These are phyloP conservation scores for Plasmodium berghei DNA, from an alignment of 169 alveolate genomes.

Conservation along the genomic window DNA sequence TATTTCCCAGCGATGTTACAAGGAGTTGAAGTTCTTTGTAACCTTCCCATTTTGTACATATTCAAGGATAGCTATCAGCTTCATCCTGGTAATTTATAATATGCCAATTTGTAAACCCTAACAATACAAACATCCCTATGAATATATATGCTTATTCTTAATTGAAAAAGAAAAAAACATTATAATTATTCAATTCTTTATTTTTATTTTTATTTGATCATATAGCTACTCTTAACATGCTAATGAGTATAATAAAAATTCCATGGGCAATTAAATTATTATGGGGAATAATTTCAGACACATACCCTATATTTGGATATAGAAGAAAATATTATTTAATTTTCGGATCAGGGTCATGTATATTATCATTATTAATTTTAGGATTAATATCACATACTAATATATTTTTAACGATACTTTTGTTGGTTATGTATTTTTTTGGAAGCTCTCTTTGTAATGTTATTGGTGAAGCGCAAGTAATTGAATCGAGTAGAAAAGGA, in stretches of 20 bases:
- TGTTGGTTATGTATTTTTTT: conserved; percentile 81
- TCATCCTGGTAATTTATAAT: conserved; percentile 80
- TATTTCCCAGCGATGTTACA: conserved; percentile 84
- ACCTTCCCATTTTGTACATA: conserved; percentile 87
- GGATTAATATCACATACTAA: conserved; percentile 75
- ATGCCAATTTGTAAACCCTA: too few relatives aligned
- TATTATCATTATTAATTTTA: conserved; percentile 74
- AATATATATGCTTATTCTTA: background rate
- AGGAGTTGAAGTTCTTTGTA: conserved; percentile 90
- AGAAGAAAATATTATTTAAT: conserved; percentile 89
- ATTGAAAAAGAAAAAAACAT: background rate
- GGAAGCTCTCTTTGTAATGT: conserved; percentile 89
- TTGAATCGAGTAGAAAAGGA: conserved; percentile 86
- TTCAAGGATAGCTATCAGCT: conserved; percentile 89
- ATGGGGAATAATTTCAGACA: conserved; percentile 90
- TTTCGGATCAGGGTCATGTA: conserved; percentile 84
- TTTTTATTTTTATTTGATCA: background rate
- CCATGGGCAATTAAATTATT: conserved; percentile 90
- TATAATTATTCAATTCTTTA: background rate
- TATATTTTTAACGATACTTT: conserved; percentile 78
- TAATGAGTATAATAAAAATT: conserved; percentile 86
- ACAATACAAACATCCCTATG: background rate
- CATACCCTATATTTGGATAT: conserved; percentile 88
- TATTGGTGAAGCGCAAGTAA: conserved; percentile 92
- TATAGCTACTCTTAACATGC: conserved; percentile 86